phyloP scores from a whole-genome alignment of 768 basidiomycete species.

The Leucocoprinus birnbaumii region DNA sequence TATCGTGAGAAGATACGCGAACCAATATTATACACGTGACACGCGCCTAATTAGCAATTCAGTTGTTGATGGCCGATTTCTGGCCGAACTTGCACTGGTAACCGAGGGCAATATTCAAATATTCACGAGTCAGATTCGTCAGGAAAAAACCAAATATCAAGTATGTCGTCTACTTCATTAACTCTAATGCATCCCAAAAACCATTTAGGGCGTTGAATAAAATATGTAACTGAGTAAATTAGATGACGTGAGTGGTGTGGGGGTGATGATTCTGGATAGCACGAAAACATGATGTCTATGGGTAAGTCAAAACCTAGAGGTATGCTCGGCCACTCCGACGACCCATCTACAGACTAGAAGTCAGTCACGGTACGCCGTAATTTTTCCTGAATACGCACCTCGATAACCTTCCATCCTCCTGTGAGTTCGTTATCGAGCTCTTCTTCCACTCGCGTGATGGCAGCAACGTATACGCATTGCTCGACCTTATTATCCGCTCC shows the following conservation, averaged over 20 bases:
- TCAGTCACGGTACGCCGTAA: slow-evolving; percentile 2
- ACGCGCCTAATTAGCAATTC: slow-evolving; percentile 4
- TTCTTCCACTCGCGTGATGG: slow-evolving; percentile 82
- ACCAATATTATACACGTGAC: slow-evolving; percentile 18
- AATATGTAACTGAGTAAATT: slow-evolving; percentile 9
- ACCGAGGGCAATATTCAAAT: too few relatives aligned
- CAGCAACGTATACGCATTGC: slow-evolving; percentile 91
- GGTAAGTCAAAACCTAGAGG: slow-evolving; percentile 30
- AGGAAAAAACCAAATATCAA: too few relatives aligned
- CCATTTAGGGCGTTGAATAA: slow-evolving; percentile 2
- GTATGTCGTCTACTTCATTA: too few relatives aligned
- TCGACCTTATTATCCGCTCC: slow-evolving; percentile 91
- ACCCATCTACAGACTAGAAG: slow-evolving; percentile 33
- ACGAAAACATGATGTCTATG: slow-evolving; percentile 18
- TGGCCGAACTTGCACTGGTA: not conserved
- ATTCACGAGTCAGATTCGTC: too few relatives aligned
- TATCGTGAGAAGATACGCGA: slow-evolving; percentile 20
- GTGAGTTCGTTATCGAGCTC: slow-evolving; percentile 92
- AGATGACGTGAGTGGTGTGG: slow-evolving; percentile 6
- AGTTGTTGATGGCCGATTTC: too few relatives aligned
- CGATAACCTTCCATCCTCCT: slow-evolving; percentile 97
- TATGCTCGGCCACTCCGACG: slow-evolving; percentile 44
- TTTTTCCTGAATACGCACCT: slow-evolving; percentile 50
- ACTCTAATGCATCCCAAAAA: slow-evolving; percentile 4
- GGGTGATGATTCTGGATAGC: slow-evolving; percentile 24